These are phyloP conservation scores for Chaetomium fimeti DNA, from an alignment of 495 filamentous ascomycete species.

Conservation along the genomic window DNA sequence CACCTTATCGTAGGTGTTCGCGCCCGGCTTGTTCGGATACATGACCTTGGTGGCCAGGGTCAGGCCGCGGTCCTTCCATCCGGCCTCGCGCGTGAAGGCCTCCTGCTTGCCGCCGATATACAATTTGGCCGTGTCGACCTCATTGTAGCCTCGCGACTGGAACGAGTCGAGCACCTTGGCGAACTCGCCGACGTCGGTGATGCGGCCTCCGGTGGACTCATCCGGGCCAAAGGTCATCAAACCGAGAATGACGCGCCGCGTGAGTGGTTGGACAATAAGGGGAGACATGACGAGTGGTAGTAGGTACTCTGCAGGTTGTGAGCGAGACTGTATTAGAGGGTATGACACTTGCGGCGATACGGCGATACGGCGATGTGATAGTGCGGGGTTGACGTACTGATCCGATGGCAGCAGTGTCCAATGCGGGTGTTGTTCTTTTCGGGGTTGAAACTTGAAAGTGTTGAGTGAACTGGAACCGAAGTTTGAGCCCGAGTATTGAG, in stretches of 20 bases:
- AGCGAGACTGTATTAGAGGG: background rate
- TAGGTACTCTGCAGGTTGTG: background rate
- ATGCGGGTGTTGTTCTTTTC: too few species aligned
- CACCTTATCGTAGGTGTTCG: slow-evolving; percentile 60
- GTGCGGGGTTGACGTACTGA: too few species aligned
- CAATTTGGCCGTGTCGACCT: slow-evolving; percentile 74
- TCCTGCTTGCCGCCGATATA: slow-evolving; percentile 79
- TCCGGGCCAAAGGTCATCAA: slow-evolving; percentile 62
- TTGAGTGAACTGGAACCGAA: too few species aligned
- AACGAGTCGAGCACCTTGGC: slow-evolving; percentile 65
- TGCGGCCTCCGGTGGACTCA: slow-evolving; percentile 58
- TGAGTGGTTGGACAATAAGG: slow-evolving; percentile 26
- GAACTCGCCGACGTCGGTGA: slow-evolving; percentile 67
- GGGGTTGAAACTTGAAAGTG: too few species aligned
- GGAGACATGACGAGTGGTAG: slow-evolving; percentile 8
- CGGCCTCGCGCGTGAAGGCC: slow-evolving; percentile 69
- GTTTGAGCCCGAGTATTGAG: too few species aligned
- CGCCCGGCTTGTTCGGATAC: slow-evolving; percentile 61
- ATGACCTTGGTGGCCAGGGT: slow-evolving; percentile 78
- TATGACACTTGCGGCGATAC: background rate
- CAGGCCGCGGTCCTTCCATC: slow-evolving; percentile 79
- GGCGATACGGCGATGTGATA: too few species aligned
- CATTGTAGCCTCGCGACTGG: slow-evolving; percentile 70
- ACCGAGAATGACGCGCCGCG: slow-evolving; percentile 57
- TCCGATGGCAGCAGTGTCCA: too few species aligned